phyloP scores from a whole-genome alignment of 768 basidiomycete species.

The Nevesoporus exiguus region DNA sequence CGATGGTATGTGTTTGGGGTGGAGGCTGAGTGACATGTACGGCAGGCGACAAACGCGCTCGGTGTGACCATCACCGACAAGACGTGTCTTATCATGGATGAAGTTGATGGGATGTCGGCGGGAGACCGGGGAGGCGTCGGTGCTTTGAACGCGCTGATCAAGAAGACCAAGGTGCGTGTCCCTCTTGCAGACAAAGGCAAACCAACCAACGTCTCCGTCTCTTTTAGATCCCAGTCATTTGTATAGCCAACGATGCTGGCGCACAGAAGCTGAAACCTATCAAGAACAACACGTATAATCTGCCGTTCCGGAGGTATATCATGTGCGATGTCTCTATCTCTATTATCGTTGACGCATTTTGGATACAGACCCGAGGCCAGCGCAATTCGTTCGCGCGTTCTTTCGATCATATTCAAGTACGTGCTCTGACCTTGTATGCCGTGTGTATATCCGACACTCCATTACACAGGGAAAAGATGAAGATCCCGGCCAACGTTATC shows the following conservation, averaged over 20 bases:
- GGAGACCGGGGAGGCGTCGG: conserved; percentile 97
- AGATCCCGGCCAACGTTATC: conserved; percentile 84
- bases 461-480: conserved; percentile 77
- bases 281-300: conserved; percentile 60
- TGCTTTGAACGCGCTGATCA: conserved; percentile 86
- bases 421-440: conserved; percentile 17
- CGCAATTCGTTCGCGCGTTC: conserved; percentile 79
- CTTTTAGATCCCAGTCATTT: conserved; percentile 87
- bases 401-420: conserved; percentile 89
- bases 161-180: conserved; percentile 76
- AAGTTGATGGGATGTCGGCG: conserved; percentile 98
- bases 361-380: conserved; percentile 65
- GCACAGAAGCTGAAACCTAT: conserved; percentile 93
- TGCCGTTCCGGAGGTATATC: conserved; percentile 75
- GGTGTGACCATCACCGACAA: conserved; percentile 75
- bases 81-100: conserved; percentile 96
- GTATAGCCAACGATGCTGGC: conserved; percentile 89
- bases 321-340: not conserved
- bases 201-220: not conserved
- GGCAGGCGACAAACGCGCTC: conserved; percentile 56
- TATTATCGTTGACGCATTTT: not conserved
- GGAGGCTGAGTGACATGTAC: not conserved
- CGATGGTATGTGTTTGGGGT: not conserved
- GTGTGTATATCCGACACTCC: not conserved
- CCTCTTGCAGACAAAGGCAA: no score